Base-by-base conservation (phyloP, 2,329 filamentous ascomycete genomes). In the Domatiomyces globalis region DNA sequence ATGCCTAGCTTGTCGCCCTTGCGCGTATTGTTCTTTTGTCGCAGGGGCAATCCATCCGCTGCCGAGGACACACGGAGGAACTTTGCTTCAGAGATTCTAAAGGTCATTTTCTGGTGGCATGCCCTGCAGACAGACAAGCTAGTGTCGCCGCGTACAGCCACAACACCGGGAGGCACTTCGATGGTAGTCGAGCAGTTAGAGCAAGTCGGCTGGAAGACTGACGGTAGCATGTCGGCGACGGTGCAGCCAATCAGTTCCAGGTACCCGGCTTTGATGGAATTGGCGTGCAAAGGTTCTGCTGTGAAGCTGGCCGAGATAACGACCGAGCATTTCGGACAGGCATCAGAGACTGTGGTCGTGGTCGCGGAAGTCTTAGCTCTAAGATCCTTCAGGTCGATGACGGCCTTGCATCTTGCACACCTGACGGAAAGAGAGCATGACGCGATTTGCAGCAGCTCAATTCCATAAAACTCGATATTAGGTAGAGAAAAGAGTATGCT, bases 401-500 rank as follows among this genome's bases (percentile, higher is more conserved):
- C 65, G 3, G 84, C 83, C 64, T 83, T 88, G 73, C 87, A 94
- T 39, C 87, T 78, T 49, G 82, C 79, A 64, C 87, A 94, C 64
- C 88, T 89, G 56, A 87, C 73, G 2, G 77, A 83, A 56, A 92
- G 71, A 52, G 78, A 81, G 29, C 92, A 69, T 20, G 77, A 73
- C 0, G 75, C 71, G 1, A 90, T 67, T 59, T 89, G 80, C 7
- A 94, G 72, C 1, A 92, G 68, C 62, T 92, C 86, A 54, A 92
- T 83, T 39, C 83, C 79, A 62, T 87, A 77, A 1, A 94, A 75
- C 61, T 90, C 85, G 52, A 92, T 70, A 22, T 77, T 80, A 0
- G 87, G 87, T 60, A 92, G 87, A 0, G 83, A 87, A 6, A 94
- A 73, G 50, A 85, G 79, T n/a, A 86, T 84, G 84, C 1, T 72